Percentiles rank a stretch among this genome's conserved stretches.
Evolutionary conservation across 2,329 filamentous ascomycete genomes (phyloP).

Genomic region (Fusarium succisae): DNA sequence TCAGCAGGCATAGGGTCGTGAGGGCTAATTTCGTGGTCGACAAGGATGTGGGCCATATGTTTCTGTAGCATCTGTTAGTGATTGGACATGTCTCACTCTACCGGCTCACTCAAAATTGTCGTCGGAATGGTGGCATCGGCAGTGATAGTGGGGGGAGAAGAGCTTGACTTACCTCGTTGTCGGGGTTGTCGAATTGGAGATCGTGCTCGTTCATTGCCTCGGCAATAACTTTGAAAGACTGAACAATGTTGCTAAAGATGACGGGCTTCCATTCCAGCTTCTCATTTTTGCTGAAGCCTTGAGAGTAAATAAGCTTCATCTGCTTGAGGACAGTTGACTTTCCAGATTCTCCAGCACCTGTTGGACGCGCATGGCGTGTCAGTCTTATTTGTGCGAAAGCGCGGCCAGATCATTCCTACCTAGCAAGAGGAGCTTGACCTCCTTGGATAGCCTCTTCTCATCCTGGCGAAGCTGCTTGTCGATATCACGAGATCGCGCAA

Average conservation of each 20-base stretch:
- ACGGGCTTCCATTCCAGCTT: conserved; percentile 94
- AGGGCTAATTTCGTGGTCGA: conserved; percentile 82
- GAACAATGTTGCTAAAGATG: conserved; percentile 93
- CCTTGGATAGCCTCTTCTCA: conserved; percentile 84
- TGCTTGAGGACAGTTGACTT: conserved; percentile 98
- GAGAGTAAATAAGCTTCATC: conserved; percentile 97
- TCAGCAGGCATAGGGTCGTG: conserved; percentile 83
- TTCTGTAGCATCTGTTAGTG: conserved; percentile 65
- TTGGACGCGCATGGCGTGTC: conserved; percentile 18
- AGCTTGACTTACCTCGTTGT: conserved; percentile 74
- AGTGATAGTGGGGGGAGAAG: neutral
- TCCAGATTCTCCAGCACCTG: conserved; percentile 88
- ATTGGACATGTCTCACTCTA: conserved; percentile 36
- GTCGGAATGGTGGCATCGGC: neutral
- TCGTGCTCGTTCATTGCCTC: conserved; percentile 90
- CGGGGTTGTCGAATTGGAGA: conserved; percentile 79
- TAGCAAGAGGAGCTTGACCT: conserved; percentile 92
- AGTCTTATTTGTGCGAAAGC: conserved; percentile 5
- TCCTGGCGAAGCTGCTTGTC: conserved; percentile 87
- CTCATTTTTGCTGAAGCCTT: conserved; percentile 89
- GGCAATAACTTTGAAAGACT: conserved; percentile 89
- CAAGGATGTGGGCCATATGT: conserved; percentile 79
- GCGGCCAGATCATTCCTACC: conserved; percentile 61
- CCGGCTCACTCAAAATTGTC: neutral
- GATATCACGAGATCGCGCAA: conserved; percentile 75